Percentiles rank a stretch among this genome's conserved stretches.
phyloP scores from a whole-genome alignment of 257 asterid genomes.

The Penstemon davidsonii region DNA sequence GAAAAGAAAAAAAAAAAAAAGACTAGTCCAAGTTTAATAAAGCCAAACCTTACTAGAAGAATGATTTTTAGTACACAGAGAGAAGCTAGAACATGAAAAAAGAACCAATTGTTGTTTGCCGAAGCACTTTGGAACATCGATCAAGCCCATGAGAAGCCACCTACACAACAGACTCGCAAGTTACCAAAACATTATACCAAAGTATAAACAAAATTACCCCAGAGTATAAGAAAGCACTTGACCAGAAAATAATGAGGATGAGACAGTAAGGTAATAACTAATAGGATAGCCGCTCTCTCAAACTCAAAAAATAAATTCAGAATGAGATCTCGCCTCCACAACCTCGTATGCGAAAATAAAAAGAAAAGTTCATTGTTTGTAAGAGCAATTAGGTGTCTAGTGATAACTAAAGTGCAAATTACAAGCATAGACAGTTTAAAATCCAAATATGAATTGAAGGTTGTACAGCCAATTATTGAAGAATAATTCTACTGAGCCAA shows the following conservation, averaged over 20 bases:
- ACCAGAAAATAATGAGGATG: not conserved
- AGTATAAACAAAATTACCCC: not conserved
- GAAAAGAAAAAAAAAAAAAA: not conserved
- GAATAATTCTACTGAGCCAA: slow-evolving; percentile 4
- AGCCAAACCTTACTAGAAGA: slow-evolving; percentile 43
- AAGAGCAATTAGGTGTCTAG: not conserved
- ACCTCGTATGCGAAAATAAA: not conserved
- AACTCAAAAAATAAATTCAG: not conserved
- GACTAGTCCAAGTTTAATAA: slow-evolving; percentile 15
- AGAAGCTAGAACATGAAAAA: slow-evolving; percentile 70
- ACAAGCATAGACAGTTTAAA: too few species aligned
- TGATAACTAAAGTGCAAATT: not conserved
- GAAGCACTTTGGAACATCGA: slow-evolving; percentile 92
- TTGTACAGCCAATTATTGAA: slow-evolving; percentile 1
- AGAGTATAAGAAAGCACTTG: not conserved
- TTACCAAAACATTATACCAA: slow-evolving; percentile 20
- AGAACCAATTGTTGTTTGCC: slow-evolving; percentile 79
- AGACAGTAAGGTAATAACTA: not conserved
- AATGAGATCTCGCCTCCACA: not conserved
- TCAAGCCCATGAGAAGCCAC: slow-evolving; percentile 98
- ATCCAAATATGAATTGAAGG: not conserved
- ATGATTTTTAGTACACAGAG: slow-evolving; percentile 24
- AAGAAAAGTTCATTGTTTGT: not conserved
- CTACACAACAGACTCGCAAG: slow-evolving; percentile 43
- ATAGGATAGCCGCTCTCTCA: slow-evolving; percentile 18